phyloP scores from a whole-genome alignment of 78 protist genomes.

The Pelomyxa schiedti region DNA sequence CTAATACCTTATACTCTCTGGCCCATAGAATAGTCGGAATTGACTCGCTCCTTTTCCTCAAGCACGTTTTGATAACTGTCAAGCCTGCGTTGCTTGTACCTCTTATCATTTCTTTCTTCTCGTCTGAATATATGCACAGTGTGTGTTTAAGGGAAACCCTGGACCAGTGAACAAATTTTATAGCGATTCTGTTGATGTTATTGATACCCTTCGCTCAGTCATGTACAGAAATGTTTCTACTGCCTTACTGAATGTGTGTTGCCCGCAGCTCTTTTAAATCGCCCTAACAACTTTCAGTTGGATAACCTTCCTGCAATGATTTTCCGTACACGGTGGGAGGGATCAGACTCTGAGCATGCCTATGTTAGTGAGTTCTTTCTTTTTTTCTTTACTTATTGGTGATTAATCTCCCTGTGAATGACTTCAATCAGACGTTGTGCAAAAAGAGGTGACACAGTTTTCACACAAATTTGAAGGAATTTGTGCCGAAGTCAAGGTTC shows the following conservation, averaged over 20 bases:
- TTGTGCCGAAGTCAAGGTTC: not conserved
- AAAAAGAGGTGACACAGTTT: not conserved
- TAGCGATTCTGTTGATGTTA: not conserved
- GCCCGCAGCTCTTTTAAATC: not conserved
- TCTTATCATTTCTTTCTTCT: not conserved
- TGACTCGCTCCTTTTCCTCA: not conserved
- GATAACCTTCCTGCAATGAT: not conserved
- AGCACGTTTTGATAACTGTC: not conserved
- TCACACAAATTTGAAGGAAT: not conserved
- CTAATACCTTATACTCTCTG: not conserved
- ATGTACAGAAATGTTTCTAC: not conserved
- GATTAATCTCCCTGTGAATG: too few relatives aligned
- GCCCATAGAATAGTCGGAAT: not conserved
- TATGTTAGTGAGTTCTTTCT: too few relatives aligned
- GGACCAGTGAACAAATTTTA: not conserved
- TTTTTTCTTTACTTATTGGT: too few relatives aligned
- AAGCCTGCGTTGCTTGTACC: not conserved
- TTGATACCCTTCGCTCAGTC: not conserved
- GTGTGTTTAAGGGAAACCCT: not conserved
- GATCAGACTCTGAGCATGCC: not conserved
- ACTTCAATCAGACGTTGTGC: not conserved
- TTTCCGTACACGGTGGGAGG: not conserved
- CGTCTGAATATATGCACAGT: not conserved
- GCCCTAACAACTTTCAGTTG: not conserved
- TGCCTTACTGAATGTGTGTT: not conserved